These are phyloP conservation scores for Penicillium psychrofluorescens DNA, from an alignment of 495 filamentous ascomycete genomes.

Conservation along the genomic window DNA sequence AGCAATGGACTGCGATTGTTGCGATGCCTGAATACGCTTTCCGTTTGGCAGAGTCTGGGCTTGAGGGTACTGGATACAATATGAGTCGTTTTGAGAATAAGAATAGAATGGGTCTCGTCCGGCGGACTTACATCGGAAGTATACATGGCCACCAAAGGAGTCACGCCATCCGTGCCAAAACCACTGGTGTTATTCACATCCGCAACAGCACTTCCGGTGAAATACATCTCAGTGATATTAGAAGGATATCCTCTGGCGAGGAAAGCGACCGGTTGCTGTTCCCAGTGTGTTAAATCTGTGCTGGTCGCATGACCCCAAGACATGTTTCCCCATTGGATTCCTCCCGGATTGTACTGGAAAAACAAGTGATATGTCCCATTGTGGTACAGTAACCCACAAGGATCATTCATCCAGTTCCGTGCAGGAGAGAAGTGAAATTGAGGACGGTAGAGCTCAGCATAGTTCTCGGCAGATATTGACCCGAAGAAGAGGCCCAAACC, in stretches of 20 bases:
- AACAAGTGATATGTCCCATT: slow-evolving; percentile 32
- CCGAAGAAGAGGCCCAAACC: not conserved
- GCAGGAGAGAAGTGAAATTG: slow-evolving; percentile 46
- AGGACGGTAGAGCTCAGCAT: slow-evolving; percentile 38
- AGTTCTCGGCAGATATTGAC: slow-evolving; percentile 13
- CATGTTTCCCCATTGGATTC: slow-evolving; percentile 26
- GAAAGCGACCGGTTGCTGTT: slow-evolving; percentile 28
- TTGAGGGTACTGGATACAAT: slow-evolving; percentile 7
- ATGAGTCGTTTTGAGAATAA: not conserved
- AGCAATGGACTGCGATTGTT: slow-evolving; percentile 49
- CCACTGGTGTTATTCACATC: slow-evolving; percentile 52
- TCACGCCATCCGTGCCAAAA: slow-evolving; percentile 42
- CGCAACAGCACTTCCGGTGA: slow-evolving; percentile 44
- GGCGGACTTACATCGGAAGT: slow-evolving; percentile 31
- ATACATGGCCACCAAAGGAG: slow-evolving; percentile 50
- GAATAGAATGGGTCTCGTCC: not conserved
- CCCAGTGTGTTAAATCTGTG: slow-evolving; percentile 32
- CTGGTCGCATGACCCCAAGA: slow-evolving; percentile 38
- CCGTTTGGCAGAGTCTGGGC: slow-evolving; percentile 20
- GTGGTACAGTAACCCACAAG: slow-evolving; percentile 45
- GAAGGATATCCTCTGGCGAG: slow-evolving; percentile 32
- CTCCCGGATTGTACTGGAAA: slow-evolving; percentile 35
- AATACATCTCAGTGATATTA: slow-evolving; percentile 42
- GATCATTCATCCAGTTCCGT: slow-evolving; percentile 52
- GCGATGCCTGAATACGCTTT: slow-evolving; percentile 18